Evolutionary conservation across 2,329 filamentous ascomycete genomes (phyloP).

Genomic region (Fusarium sp.): DNA sequence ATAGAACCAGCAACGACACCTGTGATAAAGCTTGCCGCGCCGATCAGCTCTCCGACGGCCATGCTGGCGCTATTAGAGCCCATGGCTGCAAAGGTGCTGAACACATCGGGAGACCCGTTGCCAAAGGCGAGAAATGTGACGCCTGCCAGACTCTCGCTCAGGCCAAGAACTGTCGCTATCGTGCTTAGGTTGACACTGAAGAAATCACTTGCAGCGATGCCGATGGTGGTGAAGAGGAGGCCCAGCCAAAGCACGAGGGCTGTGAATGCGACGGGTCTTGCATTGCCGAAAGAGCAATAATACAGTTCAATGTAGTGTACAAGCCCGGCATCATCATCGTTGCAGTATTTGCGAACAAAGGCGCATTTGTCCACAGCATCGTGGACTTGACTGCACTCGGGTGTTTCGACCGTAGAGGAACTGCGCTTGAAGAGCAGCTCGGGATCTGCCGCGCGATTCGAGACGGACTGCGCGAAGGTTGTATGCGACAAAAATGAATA

Average conservation of each 20-base stretch:
- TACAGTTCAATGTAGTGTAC: slow-evolving; percentile 90
- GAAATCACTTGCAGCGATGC: slow-evolving; percentile 97
- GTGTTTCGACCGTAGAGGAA: slow-evolving; percentile 41
- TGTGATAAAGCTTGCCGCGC: slow-evolving; percentile 95
- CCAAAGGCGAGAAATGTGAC: slow-evolving; percentile 97
- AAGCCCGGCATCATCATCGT: slow-evolving; percentile 89
- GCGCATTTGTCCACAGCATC: slow-evolving; percentile 82
- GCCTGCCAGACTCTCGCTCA: slow-evolving; percentile 95
- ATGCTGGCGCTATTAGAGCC: slow-evolving; percentile 96
- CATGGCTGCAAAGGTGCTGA: slow-evolving; percentile 99
- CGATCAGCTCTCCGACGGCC: slow-evolving; percentile 93
- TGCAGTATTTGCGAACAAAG: slow-evolving; percentile 84
- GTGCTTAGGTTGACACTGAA: slow-evolving; percentile 97
- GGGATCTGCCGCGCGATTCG: slow-evolving; percentile 7
- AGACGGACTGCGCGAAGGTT: slow-evolving; percentile 20
- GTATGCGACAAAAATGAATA: slow-evolving; percentile 55
- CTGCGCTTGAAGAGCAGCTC: slow-evolving; percentile 42
- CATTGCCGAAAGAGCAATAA: slow-evolving; percentile 80
- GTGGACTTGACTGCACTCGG: slow-evolving; percentile 83
- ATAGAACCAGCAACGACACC: slow-evolving; percentile 96
- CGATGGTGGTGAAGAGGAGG: slow-evolving; percentile 94
- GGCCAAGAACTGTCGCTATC: slow-evolving; percentile 85
- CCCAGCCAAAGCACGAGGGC: slow-evolving; percentile 85
- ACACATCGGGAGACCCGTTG: slow-evolving; percentile 97
- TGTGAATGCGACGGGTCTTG: slow-evolving; percentile 80